Percentiles rank a stretch among this genome's conserved stretches.
These are phyloP conservation scores for Eucalyptus marginata DNA, from an alignment of 345 rosid genomes.

Conservation along the genomic window DNA sequence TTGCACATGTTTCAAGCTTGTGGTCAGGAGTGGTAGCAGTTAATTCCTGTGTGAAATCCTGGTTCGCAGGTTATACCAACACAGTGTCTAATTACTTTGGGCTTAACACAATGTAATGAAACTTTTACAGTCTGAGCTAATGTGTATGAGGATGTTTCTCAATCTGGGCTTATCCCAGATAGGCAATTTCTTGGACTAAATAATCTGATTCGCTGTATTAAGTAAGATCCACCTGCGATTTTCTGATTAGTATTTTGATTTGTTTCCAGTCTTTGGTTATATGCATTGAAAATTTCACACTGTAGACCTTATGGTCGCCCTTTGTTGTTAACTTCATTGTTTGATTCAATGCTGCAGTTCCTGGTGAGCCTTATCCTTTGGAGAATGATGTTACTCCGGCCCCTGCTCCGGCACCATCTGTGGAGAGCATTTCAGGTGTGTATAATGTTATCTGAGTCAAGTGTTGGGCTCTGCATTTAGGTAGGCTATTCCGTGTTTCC, in stretches of 20 bases:
- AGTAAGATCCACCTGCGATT: background rate
- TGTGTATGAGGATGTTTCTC: background rate
- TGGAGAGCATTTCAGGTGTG: slow-evolving; percentile 39
- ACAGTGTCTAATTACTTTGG: background rate
- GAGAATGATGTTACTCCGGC: slow-evolving; percentile 29
- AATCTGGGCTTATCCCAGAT: background rate
- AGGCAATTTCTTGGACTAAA: background rate
- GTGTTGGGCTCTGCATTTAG: background rate
- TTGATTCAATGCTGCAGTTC: slow-evolving; percentile 28
- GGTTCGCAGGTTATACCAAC: background rate
- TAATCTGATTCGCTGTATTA: background rate
- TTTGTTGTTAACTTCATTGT: background rate
- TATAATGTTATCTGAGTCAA: background rate
- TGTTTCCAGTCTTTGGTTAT: background rate
- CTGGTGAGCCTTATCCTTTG: slow-evolving; percentile 69
- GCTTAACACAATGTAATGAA: background rate
- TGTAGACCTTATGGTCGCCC: background rate
- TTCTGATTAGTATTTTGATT: background rate
- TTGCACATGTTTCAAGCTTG: background rate
- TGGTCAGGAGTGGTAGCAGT: background rate
- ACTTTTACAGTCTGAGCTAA: background rate
- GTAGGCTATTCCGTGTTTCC: background rate
- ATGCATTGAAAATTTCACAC: background rate
- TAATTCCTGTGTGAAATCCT: background rate
- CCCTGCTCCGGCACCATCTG: slow-evolving; percentile 42